Evolutionary conservation across 345 rosid species (phyloP), one percentile per base, ranked within the genome.

Genomic region (Eucalyptus cloeziana): DNA sequence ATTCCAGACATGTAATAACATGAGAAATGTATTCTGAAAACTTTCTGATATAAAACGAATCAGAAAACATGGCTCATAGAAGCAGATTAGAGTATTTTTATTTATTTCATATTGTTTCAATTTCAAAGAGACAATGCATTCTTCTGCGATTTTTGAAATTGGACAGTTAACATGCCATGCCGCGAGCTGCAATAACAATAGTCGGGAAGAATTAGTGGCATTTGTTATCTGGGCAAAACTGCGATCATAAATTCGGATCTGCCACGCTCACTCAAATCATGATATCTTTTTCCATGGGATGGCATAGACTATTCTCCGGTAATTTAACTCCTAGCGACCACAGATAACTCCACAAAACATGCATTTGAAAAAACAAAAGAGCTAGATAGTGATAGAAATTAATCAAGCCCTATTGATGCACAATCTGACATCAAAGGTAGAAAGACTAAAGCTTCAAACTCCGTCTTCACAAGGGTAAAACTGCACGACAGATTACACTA

Each of bases 151-250:
- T 76, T 37, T 76, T 21, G 47, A 40, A 76, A 11, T 76, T 40
- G 83, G 47, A 21, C 0, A 37, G 30, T 3, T 40, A 76, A 10
- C 30, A 76, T 0, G 0, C 47, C 5, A 1, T 76, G 83, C 47
- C 30, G 83, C 9, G 2, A 40, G 47, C 47, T 6, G 9, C 30
- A 6, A 21, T 21, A 76, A 37, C 44, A 76, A 76, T 76, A 0
- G 2, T 76, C 2, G 1, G 2, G 47, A 76, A 37, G 27, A 40
- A 37, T 76, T 76, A 37, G 83, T 21, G 15, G 8, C 47, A 76
- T 76, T 19, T 10, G 47, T 0, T 76, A 76, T 33, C 80, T 9
- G 2, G 12, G 12, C 2, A 69, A 69, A 0, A 17, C 47, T 0
- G 30, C 47, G 0, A 40, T 10, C 47, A 31, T 40, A 37, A 37